A percentile compares a stretch with the other conserved stretches of the same genome.
These are phyloP conservation scores for Diutina mesorugosa DNA, from an alignment of 1,139 yeast species.

Conservation along the genomic window DNA sequence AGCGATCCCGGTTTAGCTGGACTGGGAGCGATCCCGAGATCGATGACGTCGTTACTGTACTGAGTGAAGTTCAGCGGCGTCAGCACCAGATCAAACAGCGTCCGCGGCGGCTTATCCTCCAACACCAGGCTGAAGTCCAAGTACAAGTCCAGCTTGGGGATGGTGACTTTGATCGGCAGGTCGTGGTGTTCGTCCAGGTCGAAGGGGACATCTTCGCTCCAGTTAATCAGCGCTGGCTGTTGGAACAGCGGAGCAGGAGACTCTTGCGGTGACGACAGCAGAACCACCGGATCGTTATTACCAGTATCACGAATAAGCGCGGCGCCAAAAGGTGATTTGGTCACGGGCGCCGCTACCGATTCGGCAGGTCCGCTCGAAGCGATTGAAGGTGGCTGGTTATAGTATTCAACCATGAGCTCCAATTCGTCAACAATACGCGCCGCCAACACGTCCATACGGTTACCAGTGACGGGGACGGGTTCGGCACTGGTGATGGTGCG, in stretches of 20 bases:
- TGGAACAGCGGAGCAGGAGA: background rate
- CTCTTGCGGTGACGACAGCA: background rate
- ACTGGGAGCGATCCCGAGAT: constrained; percentile 32
- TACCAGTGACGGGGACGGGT: constrained; percentile 13
- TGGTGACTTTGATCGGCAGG: background rate
- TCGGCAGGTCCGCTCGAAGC: background rate
- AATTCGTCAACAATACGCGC: constrained; percentile 73
- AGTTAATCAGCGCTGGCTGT: constrained; percentile 13
- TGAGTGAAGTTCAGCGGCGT: constrained; percentile 6
- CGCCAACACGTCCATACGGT: constrained; percentile 59
- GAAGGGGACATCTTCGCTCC: constrained; percentile 28
- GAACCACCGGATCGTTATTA: background rate
- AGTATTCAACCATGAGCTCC: constrained; percentile 28
- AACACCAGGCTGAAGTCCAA: background rate
- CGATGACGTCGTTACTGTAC: constrained; percentile 31
- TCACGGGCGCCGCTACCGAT: background rate
- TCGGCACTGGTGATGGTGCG: background rate
- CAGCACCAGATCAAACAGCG: constrained; percentile 1
- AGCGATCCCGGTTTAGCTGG: constrained; percentile 10
- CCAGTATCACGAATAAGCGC: background rate
- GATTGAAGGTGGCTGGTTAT: constrained; percentile 9
- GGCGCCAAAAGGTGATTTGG: background rate
- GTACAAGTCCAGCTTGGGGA: background rate
- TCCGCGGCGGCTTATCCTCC: background rate
- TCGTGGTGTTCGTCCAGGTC: constrained; percentile 7